Percentiles rank a stretch among this genome's conserved stretches.
These are phyloP conservation scores for Corchorus olitorius DNA, from an alignment of 345 rosid species.

Conservation along the genomic window DNA sequence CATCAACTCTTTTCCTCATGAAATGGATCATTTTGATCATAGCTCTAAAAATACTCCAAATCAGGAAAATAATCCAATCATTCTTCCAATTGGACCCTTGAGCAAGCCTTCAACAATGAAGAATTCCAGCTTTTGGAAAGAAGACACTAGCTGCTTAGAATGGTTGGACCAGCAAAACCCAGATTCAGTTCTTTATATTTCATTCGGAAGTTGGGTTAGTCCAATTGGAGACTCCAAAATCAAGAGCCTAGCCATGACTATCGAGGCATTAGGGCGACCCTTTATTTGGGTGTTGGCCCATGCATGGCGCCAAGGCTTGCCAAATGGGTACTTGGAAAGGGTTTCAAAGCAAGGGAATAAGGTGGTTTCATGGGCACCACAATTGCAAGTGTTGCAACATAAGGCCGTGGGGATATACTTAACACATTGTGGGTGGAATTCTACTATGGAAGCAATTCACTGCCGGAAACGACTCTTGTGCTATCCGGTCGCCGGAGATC, in stretches of 20 bases:
- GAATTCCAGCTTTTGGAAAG: constrained; percentile 63
- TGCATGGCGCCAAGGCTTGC: constrained; percentile 62
- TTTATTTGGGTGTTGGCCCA: constrained; percentile 66
- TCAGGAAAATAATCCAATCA: constrained; percentile 20
- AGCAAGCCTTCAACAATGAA: constrained; percentile 30
- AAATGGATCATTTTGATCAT: not conserved
- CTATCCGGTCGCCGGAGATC: constrained; percentile 82
- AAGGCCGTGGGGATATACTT: constrained; percentile 55
- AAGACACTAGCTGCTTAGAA: constrained; percentile 61
- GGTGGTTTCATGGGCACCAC: constrained; percentile 79
- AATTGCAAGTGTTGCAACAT: constrained; percentile 51
- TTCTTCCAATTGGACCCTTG: constrained; percentile 53
- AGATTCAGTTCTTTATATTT: constrained; percentile 58
- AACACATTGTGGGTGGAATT: constrained; percentile 95
- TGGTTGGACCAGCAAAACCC: constrained; percentile 62
- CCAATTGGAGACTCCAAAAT: constrained; percentile 68
- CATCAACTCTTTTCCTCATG: constrained; percentile 53
- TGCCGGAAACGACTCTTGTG: constrained; percentile 54
- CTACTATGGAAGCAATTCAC: constrained; percentile 65
- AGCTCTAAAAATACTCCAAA: not conserved
- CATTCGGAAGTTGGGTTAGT: constrained; percentile 88
- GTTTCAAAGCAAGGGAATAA: constrained; percentile 42
- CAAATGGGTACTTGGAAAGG: constrained; percentile 46
- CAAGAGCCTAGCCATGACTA: constrained; percentile 45
- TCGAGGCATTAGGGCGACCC: constrained; percentile 48